Conservation (phyloP, 1,284 basidiomycete species). For the Mycena sp. region DNA sequence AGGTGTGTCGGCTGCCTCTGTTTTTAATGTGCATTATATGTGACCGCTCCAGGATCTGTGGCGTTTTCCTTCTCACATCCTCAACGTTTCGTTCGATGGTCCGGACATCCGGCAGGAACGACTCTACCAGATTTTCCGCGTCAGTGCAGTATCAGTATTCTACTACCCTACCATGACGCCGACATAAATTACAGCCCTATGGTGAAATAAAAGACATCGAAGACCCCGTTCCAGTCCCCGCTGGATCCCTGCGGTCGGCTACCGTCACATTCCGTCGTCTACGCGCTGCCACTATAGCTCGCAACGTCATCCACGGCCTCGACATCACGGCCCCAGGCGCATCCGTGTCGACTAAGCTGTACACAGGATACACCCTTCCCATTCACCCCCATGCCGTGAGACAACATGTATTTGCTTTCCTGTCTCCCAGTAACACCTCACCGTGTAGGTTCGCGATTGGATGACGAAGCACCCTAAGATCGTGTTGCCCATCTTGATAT, state of each 20-base stretch:
- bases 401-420: constrained; percentile 66
- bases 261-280: constrained; percentile 70
- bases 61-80: constrained; percentile 76
- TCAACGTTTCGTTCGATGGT: constrained; percentile 88
- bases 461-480: constrained; percentile 87
- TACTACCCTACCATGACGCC: constrained; percentile 2
- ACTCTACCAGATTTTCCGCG: constrained; percentile 76
- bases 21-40: not conserved
- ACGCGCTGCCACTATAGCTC: constrained; percentile 82
- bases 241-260: constrained; percentile 75
- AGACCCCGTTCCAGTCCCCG: constrained; percentile 68
- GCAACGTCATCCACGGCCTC: constrained; percentile 87
- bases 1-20: constrained; percentile 68
- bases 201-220: constrained; percentile 81
- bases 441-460: constrained; percentile 81
- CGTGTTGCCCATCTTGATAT: constrained; percentile 85
- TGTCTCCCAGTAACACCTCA: constrained; percentile 51
- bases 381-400: constrained; percentile 71
- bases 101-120: constrained; percentile 85
- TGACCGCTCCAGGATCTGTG: constrained; percentile 77
- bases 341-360: constrained; percentile 34
- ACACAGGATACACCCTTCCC: constrained; percentile 61
- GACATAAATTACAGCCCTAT: constrained; percentile 64
- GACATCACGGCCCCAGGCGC: constrained; percentile 44
- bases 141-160: constrained; percentile 45